Percentiles rank a stretch among this genome's conserved stretches.
phyloP scores from a whole-genome alignment of 495 filamentous ascomycete species.

The Aspergillus baeticus region DNA sequence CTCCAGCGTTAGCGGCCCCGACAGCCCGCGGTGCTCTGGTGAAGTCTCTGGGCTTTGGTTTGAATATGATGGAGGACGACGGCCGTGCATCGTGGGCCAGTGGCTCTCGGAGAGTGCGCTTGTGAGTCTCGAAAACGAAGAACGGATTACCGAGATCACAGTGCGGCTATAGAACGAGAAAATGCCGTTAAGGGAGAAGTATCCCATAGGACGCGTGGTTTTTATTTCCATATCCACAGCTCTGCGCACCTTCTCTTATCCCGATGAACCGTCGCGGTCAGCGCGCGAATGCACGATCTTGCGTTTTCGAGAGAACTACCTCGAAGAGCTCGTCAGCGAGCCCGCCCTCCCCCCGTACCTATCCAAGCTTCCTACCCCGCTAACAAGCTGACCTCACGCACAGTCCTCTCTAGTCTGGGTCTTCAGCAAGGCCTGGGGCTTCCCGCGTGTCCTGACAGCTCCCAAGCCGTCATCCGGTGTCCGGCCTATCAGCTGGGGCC shows the following conservation, averaged over 20 bases:
- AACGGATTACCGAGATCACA: conserved; percentile 2
- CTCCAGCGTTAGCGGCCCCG: not conserved
- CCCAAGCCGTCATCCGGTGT: not conserved
- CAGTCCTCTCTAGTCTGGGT: conserved; percentile 8
- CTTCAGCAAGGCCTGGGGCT: conserved; percentile 8
- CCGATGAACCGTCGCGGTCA: not conserved
- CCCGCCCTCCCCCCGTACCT: too few species aligned
- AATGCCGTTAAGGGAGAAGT: not conserved
- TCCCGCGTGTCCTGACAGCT: not conserved
- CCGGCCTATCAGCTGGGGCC: not conserved
- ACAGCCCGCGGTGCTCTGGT: conserved; percentile 1
- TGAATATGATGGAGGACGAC: conserved; percentile 2
- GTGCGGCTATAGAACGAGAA: not conserved
- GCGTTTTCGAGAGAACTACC: not conserved
- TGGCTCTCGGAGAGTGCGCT: conserved; percentile 2
- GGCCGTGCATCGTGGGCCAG: conserved; percentile 8
- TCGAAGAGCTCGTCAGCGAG: conserved; percentile 12
- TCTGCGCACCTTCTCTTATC: not conserved
- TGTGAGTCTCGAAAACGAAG: not conserved
- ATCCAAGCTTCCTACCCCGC: not conserved
- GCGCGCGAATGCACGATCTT: not conserved
- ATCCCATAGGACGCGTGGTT: conserved; percentile 4
- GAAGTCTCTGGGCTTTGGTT: conserved; percentile 16
- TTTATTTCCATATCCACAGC: conserved; percentile 2
- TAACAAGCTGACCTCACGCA: not conserved